Conservation (phyloP, 2,329 filamentous ascomycete genomes). For the Bipolaris gigantea region DNA sequence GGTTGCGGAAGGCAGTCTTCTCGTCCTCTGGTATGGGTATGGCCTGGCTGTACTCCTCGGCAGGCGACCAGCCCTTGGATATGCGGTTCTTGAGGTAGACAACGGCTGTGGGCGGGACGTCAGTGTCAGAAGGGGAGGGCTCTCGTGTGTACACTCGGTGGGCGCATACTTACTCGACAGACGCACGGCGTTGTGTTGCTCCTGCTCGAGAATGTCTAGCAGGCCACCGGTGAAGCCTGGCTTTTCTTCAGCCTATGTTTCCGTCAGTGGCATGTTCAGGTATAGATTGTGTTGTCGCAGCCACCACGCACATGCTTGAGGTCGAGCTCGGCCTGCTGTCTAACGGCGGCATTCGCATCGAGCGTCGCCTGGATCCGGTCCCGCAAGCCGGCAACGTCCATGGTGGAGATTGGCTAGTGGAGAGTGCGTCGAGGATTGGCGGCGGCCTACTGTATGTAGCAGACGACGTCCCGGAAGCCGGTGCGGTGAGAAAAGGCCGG, state of each 20-base stretch:
- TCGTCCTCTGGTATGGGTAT: constrained; percentile 83
- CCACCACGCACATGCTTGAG: constrained; percentile 70
- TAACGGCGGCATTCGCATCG: constrained; percentile 71
- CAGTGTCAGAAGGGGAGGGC: constrained; percentile 19
- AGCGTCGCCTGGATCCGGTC: constrained; percentile 77
- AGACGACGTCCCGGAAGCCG: constrained; percentile 12
- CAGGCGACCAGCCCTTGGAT: constrained; percentile 83
- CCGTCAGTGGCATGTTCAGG: constrained; percentile 29
- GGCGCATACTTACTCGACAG: constrained; percentile 70
- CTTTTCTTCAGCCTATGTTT: constrained; percentile 77
- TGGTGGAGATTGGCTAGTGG: constrained; percentile 46
- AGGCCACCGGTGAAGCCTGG: constrained; percentile 88
- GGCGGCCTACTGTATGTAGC: constrained; percentile 7
- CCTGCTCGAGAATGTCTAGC: constrained; percentile 84
- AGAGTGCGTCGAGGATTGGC: constrained; percentile 14
- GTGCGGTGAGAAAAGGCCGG: constrained; percentile 24
- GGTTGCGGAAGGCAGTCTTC: constrained; percentile 82
- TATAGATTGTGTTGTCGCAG: constrained; percentile 8
- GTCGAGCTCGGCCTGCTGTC: constrained; percentile 76
- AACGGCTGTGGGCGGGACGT: constrained; percentile 64
- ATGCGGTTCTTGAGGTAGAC: constrained; percentile 98
- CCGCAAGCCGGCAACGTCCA: constrained; percentile 76
- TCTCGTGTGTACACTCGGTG: constrained; percentile 6
- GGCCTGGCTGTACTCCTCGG: constrained; percentile 72
- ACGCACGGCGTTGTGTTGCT: constrained; percentile 82